Evolutionary conservation across 202 grass and related monocot species (phyloP), one percentile per base, ranked within the genome.

Genomic region (Panicum virgatum): DNA sequence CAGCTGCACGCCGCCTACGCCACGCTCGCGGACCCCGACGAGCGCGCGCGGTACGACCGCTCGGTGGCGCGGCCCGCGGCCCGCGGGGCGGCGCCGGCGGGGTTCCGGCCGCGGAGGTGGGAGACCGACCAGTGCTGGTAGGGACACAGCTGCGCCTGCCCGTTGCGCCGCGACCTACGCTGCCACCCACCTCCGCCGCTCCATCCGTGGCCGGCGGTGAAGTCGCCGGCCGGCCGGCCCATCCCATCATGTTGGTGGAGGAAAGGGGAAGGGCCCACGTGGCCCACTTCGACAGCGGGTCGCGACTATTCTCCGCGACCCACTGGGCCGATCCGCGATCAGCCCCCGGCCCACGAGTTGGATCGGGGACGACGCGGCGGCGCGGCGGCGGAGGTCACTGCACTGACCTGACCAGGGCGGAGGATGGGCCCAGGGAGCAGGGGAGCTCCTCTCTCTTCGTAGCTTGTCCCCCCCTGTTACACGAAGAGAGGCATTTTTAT

Each of bases 111-210:
- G 4, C 62, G 94, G 60, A 91, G 78, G 37, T 97, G 94, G 94
- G 94, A 97, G 81, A 94, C 94, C 9, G 94, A 97, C 46, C 94
- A 94, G 86, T 97, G 94, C 79, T 97, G 94, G 94, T 96, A 91
- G 91, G 67, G 25, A 60, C 37, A 6, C 9, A 23, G 66, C 67
- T 10, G 42, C 32, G 32, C 32, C 32, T 34, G 32, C 32, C 32
- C 32, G 32, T 34, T 4, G 32, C 32, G 32, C 32, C 32, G 32
- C 32, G 32, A 4, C 32, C 4, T 34, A 34, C 32, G 32, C 32
- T 34, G 32, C 32, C 32, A 34, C n/a, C n/a, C n/a, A n/a, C 19
- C 7, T 15, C 50, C 14, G 15, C 36, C 6, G 23, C 18, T 37
- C 27, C 12, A 22, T 20, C n/a, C 50, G 50, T 13, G 12, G 42